phyloP scores from a whole-genome alignment of 352 stramenopile genomes.

The Phytophthora palmivora region DNA sequence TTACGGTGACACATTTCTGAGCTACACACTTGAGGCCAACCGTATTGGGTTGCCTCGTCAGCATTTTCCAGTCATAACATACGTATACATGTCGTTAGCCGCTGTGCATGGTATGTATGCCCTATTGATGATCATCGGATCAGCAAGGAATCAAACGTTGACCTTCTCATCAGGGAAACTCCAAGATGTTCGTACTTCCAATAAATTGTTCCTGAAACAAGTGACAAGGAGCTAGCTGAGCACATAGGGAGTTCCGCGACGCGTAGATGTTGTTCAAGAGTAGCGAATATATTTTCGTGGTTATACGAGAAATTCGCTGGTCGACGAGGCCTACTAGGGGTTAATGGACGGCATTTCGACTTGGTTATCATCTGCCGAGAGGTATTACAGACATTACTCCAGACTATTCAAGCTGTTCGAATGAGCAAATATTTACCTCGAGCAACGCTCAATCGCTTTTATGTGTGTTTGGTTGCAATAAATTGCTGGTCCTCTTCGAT shows the following conservation, averaged over 20 bases:
- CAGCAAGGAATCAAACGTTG: constrained; percentile 12
- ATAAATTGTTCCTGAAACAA: not conserved
- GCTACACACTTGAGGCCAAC: not conserved
- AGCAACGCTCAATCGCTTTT: constrained; percentile 40
- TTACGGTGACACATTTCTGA: not conserved
- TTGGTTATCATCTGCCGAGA: constrained; percentile 23
- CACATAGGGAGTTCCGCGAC: not conserved
- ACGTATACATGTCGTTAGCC: constrained; percentile 29
- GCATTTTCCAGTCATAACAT: constrained; percentile 20
- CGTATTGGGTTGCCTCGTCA: constrained; percentile 22
- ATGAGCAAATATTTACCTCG: constrained; percentile 37
- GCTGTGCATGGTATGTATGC: constrained; percentile 20
- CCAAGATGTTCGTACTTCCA: not conserved
- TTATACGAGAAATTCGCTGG: constrained; percentile 4
- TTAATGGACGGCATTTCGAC: constrained; percentile 31
- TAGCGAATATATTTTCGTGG: not conserved
- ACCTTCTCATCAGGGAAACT: constrained; percentile 2
- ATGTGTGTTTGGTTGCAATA: constrained; percentile 31
- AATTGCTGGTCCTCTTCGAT: constrained; percentile 37
- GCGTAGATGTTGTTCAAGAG: not conserved
- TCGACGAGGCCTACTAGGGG: constrained; percentile 2
- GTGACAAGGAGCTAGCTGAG: not conserved
- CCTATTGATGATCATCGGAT: constrained; percentile 20
- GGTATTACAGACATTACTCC: constrained; percentile 20
- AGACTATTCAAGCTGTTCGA: constrained; percentile 27